Base-by-base conservation (phyloP, 176 grass and related monocot genomes). In the Dendrocalamus sinicus region DNA sequence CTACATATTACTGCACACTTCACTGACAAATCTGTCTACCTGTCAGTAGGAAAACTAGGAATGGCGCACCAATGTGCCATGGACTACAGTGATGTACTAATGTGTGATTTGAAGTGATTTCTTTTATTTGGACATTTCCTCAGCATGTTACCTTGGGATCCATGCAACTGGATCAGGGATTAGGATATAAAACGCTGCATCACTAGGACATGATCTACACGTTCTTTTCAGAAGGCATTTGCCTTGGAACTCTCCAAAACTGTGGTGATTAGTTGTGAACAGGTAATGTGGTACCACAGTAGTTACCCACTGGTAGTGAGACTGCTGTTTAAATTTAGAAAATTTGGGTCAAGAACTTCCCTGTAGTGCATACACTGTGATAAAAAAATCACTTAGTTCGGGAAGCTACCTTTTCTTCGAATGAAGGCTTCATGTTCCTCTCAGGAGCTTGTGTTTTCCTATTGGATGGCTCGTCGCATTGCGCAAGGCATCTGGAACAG, bases 121-220 rank as follows among this genome's bases (percentile, higher is more conserved):
- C 1, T 66, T 67, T 13, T 23, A 65, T 23, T 8, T 32, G 74
- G 30, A 30, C 68, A 22, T 19, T 3, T 70, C 46, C 70, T 45
- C 1, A 60, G 69, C 50, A 80, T 85, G 76, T 85, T 70, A 14
- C 41, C 69, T 81, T 48, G 76, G 76, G 76, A 89, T 89, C 76
- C 62, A 69, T 75, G 80, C 86, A 52, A 8, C 64, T 88, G 82
- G 76, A 75, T 81, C 76, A 85, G 88, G 76, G 70, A 69, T 69
- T 72, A 48, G 69, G 40, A 67, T 80, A 80, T 73, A 2, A 26
- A 58, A 41, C 60, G 40, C 48, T 65, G 58, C 75, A 51, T 80
- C 28, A 69, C 81, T 85, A 75, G 61, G 40, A 60, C 69, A 80
- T n/a, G n/a, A n/a, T n/a, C n/a, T n/a, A n/a, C n/a, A n/a, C n/a